A percentile compares a stretch with the other conserved stretches of the same genome.
Conservation (phyloP, 176 grass and related monocot genomes). For the Panicum miliaceum region DNA sequence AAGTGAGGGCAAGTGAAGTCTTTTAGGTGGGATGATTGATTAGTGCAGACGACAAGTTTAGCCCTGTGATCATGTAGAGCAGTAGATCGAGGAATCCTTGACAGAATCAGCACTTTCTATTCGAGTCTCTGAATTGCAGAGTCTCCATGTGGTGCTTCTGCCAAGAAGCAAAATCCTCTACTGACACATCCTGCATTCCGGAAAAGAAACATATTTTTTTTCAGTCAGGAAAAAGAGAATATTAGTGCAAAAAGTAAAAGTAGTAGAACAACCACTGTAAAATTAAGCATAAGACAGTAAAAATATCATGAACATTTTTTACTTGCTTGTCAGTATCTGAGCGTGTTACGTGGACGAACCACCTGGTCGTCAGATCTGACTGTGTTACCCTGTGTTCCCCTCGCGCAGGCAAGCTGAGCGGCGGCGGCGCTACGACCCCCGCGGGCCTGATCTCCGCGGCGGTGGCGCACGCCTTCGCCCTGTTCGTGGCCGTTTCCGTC, state of each 20-base stretch:
- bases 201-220: background rate
- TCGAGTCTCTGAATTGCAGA: background rate
- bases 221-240: background rate
- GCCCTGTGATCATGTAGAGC: background rate
- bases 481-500: conserved; percentile 90
- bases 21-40: conserved; percentile 24
- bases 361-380: background rate
- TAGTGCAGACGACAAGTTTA: conserved; percentile 13
- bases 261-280: no score
- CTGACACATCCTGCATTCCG: background rate
- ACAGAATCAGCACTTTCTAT: conserved; percentile 11
- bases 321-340: background rate
- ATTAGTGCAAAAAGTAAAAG: background rate
- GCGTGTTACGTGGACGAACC: background rate
- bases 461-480: conserved; percentile 81
- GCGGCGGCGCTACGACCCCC: conserved; percentile 41
- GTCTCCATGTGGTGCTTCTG: conserved; percentile 18
- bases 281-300: background rate
- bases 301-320: background rate
- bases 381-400: background rate
- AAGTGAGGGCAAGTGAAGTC: background rate
- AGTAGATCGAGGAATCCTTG: background rate
- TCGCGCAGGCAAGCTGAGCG: conserved; percentile 71
- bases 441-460: conserved; percentile 67
- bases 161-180: background rate